Evolutionary conservation across 805 yeast species (phyloP), one percentile per base, ranked within the genome.

Genomic region (Suhomyces pyralidae): DNA sequence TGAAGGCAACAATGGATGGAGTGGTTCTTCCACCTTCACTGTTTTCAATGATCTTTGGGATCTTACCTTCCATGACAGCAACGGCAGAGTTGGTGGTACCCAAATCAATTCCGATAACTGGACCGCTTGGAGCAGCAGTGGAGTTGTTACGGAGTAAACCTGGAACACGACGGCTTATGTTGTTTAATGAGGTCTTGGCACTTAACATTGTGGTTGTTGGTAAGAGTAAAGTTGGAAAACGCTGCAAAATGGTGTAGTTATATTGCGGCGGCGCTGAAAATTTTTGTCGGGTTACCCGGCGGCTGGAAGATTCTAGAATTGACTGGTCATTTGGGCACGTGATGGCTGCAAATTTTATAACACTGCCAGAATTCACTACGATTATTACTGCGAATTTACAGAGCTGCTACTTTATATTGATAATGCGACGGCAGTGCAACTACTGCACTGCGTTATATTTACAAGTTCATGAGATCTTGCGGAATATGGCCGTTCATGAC

Each of bases 1-100:
- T 87, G 83, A 91, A 91, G 51, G 97, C 97, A 55, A 91, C 97
- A 44, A 91, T 90, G 34, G 97, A 92, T 30, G 97, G 97, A 19
- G 97, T 90, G 49, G 96, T 85, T 60, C 66, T 60, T 60, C 78
- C 82, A 78, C 78, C 80, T 71, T 74, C 89, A 55, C 82, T 70
- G 77, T 88, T 88, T 73, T 89, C 96, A 55, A 88, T 76, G 57
- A 88, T 90, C 72, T 82, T 83, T 54, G 96, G 93, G 55, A 78
- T 70, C 68, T 84, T 81, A 58, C 90, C 88, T 72, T 88, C 92
- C 84, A 89, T 83, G 51, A 88, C 74, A 51, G 96, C 96, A 42
- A 88, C 96, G 51, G 96, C 96, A 32, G 96, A 88, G 78, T 89
- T 88, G 69, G 96, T 88, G 69, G 96, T 88, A 65, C 96, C 96